Evolutionary conservation across 1,284 basidiomycete species (phyloP).

Genomic region (Ustilago vetiveriae): DNA sequence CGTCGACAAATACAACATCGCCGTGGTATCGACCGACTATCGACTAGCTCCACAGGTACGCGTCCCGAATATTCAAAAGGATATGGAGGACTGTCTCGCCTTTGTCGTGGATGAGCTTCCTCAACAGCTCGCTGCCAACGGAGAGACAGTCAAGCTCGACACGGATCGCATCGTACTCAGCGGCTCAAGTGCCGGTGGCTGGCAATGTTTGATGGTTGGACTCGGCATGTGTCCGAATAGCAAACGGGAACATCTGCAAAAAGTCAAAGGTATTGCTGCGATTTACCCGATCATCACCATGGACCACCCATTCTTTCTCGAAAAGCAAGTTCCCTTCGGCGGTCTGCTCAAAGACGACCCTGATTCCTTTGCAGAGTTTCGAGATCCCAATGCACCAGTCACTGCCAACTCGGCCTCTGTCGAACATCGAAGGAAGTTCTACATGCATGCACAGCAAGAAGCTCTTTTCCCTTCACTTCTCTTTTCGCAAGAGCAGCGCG

Average conservation of each 20-base stretch:
- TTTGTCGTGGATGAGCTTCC: constrained; percentile 40
- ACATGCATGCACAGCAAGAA: constrained; percentile 51
- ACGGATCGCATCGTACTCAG: constrained; percentile 34
- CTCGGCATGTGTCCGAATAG: constrained; percentile 43
- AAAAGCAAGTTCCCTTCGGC: constrained; percentile 38
- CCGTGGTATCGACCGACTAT: constrained; percentile 49
- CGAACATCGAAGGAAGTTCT: constrained; percentile 38
- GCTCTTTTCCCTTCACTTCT: constrained; percentile 46
- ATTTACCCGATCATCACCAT: constrained; percentile 53
- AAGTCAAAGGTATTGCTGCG: constrained; percentile 35
- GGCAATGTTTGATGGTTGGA: constrained; percentile 46
- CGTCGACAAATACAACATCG: constrained; percentile 43
- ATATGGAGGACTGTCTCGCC: constrained; percentile 40
- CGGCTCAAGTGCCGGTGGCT: constrained; percentile 49
- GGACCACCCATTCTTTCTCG: constrained; percentile 48
- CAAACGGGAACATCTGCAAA: constrained; percentile 17
- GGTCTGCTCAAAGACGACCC: constrained; percentile 30
- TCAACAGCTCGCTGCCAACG: constrained; percentile 16
- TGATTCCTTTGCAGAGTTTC: constrained; percentile 26
- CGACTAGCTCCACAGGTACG: constrained; percentile 48
- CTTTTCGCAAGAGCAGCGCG: constrained; percentile 33
- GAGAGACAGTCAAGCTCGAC: constrained; percentile 25
- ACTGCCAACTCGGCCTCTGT: constrained; percentile 28
- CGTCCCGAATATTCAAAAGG: constrained; percentile 41
- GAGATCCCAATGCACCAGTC: constrained; percentile 35